Evolutionary conservation across 2,329 filamentous ascomycete genomes (phyloP).

Genomic region (Aaosphaeria arxii): DNA sequence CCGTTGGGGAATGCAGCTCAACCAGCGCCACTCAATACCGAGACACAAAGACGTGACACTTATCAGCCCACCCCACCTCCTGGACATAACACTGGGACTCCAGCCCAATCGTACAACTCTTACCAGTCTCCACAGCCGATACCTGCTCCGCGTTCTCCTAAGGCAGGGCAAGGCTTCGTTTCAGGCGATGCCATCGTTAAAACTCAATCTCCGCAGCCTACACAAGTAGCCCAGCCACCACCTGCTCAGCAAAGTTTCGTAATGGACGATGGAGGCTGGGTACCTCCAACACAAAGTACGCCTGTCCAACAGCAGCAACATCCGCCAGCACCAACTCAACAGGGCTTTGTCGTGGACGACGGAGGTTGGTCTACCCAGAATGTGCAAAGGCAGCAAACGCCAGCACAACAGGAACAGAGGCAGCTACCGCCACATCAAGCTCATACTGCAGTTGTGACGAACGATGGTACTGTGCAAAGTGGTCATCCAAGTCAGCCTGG

Average conservation of each 20-base stretch:
- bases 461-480: constrained; percentile 9
- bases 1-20: constrained; percentile 16
- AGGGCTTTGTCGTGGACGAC: constrained; percentile 4
- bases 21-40: constrained; percentile 10
- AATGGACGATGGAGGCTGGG: not conserved
- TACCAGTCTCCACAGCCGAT: constrained; percentile 4
- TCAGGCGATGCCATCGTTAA: constrained; percentile 15
- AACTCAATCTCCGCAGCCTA: constrained; percentile 15
- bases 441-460: constrained; percentile 9
- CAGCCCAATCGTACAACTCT: constrained; percentile 8
- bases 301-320: constrained; percentile 1
- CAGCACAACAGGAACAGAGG: constrained; percentile 10
- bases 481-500: not conserved
- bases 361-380: constrained; percentile 9
- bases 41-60: constrained; percentile 12
- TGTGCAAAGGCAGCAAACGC: constrained; percentile 7
- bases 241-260: constrained; percentile 17
- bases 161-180: constrained; percentile 15
- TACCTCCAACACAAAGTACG: not conserved
- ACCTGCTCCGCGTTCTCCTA: constrained; percentile 3
- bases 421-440: constrained; percentile 8
- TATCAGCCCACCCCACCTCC: constrained; percentile 33
- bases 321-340: not conserved
- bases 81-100: constrained; percentile 6
- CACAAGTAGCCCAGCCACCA: constrained; percentile 9